phyloP scores from a whole-genome alignment of 78 protist species.

The Acrasis kona region DNA sequence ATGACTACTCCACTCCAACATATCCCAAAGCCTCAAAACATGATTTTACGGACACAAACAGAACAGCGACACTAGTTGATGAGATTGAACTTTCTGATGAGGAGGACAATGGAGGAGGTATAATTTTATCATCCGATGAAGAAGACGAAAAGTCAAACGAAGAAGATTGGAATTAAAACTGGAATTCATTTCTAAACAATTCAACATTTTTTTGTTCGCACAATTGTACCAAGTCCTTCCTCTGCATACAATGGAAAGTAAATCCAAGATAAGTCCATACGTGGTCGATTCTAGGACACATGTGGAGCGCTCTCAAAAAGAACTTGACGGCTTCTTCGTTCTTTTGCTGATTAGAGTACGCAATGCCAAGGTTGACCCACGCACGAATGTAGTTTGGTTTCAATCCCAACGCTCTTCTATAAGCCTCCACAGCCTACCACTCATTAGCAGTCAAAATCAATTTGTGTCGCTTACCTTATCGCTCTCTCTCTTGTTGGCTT shows the following conservation, averaged over 20 bases:
- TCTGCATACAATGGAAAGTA: background rate
- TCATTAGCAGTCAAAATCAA: too few relatives aligned
- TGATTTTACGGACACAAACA: too few relatives aligned
- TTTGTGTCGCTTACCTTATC: too few relatives aligned
- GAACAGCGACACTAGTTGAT: too few relatives aligned
- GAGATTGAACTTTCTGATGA: too few relatives aligned
- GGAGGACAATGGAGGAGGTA: too few relatives aligned
- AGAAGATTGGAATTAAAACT: too few relatives aligned
- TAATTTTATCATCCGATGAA: too few relatives aligned
- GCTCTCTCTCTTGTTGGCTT: constrained; percentile 55
- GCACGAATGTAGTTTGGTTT: constrained; percentile 80
- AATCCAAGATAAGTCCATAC: background rate
- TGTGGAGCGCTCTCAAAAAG: constrained; percentile 12
- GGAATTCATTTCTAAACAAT: background rate
- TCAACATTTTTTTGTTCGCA: background rate
- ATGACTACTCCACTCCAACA: too few relatives aligned
- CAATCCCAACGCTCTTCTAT: constrained; percentile 53
- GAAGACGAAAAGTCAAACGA: too few relatives aligned
- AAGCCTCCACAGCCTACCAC: constrained; percentile 76
- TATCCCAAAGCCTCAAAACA: too few relatives aligned
- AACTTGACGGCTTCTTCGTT: constrained; percentile 46
- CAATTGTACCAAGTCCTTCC: background rate
- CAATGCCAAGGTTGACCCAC: constrained; percentile 65
- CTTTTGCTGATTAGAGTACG: constrained; percentile 49
- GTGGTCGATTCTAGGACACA: background rate